These are phyloP conservation scores for Neofusicoccum umdonicola DNA, from an alignment of 2,329 filamentous ascomycete species.

Conservation along the genomic window DNA sequence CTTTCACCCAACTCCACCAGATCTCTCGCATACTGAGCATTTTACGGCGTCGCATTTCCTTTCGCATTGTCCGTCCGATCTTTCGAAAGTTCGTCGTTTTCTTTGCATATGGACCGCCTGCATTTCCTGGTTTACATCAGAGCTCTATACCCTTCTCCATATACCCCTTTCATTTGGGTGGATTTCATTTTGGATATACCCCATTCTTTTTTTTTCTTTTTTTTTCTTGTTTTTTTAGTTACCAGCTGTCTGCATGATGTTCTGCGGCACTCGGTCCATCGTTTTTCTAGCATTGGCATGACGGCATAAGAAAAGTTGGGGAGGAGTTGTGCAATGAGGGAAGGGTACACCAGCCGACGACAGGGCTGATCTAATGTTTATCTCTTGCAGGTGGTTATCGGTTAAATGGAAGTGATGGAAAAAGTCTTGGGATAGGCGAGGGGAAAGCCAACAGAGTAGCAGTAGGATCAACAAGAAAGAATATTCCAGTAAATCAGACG, in stretches of 20 bases:
- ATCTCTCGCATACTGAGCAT: neutral
- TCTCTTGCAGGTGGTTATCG: neutral
- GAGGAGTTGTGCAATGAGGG: neutral
- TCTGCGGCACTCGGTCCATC: neutral
- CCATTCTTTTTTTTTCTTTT: neutral
- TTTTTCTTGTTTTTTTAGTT: neutral
- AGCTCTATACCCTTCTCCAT: slow-evolving; percentile 12
- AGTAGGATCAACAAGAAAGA: neutral
- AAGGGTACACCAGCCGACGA: neutral
- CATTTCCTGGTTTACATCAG: neutral
- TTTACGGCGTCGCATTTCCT: neutral
- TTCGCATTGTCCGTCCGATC: neutral
- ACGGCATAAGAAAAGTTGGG: neutral
- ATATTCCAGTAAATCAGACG: neutral
- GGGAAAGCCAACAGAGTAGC: neutral
- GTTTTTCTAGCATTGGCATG: slow-evolving; percentile 3
- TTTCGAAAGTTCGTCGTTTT: neutral
- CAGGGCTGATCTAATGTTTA: slow-evolving; percentile 12
- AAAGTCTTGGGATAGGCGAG: neutral
- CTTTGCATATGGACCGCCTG: slow-evolving; percentile 6
- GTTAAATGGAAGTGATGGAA: neutral
- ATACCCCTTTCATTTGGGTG: slow-evolving; percentile 9
- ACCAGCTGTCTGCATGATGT: neutral
- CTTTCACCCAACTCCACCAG: neutral
- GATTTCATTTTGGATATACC: slow-evolving; percentile 6